phyloP scores from a whole-genome alignment of 2,329 filamentous ascomycete species.

The Trichoderma sp. region DNA sequence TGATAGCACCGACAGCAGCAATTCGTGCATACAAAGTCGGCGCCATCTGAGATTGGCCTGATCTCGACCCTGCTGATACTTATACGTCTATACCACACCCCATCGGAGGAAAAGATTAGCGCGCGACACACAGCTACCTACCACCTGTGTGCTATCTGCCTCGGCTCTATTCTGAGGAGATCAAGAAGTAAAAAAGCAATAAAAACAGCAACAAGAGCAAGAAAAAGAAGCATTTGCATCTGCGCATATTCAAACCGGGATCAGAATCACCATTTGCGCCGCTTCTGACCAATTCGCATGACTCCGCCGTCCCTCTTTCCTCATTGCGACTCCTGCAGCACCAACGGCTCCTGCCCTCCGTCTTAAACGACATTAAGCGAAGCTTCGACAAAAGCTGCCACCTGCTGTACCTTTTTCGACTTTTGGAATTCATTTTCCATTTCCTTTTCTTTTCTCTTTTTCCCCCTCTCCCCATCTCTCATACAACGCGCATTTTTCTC shows the following conservation, averaged over 20 bases:
- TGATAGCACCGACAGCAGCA: background rate
- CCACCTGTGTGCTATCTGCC: background rate
- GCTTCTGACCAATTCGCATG: background rate
- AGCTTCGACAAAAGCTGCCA: background rate
- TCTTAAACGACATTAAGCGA: background rate
- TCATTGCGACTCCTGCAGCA: constrained; percentile 8
- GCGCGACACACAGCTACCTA: constrained; percentile 1
- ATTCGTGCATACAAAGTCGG: constrained; percentile 1
- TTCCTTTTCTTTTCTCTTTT: background rate
- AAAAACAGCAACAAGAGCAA: background rate
- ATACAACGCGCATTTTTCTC: background rate
- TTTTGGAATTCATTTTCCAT: background rate
- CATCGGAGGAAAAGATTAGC: background rate
- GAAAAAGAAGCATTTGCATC: background rate
- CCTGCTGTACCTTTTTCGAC: background rate
- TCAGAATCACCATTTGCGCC: background rate
- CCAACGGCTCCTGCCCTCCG: background rate
- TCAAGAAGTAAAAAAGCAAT: background rate
- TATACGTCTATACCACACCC: background rate
- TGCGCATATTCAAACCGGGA: background rate
- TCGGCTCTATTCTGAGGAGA: background rate
- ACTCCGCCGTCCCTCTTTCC: background rate
- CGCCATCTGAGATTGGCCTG: constrained; percentile 8
- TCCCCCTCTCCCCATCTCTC: background rate
- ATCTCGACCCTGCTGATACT: background rate